Conservation (phyloP, 257 asterid genomes). For the Petrea volubilis region DNA sequence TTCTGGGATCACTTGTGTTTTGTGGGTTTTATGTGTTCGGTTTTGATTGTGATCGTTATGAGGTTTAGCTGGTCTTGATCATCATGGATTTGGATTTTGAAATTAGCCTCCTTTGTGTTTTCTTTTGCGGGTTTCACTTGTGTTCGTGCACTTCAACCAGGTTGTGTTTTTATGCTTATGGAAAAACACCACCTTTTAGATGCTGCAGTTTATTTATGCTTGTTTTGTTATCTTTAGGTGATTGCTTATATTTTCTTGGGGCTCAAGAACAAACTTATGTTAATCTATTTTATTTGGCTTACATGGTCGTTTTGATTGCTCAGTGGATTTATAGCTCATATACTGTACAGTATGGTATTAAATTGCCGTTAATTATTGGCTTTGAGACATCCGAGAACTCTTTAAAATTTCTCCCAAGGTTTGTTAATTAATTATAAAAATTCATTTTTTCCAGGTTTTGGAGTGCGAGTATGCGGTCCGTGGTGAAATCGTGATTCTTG, state of each 20-base stretch:
- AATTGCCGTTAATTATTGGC: too few species aligned
- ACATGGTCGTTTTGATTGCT: too few species aligned
- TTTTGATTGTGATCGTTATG: background rate
- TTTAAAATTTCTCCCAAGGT: background rate
- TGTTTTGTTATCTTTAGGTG: too few species aligned
- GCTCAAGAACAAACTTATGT: too few species aligned
- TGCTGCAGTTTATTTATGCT: background rate
- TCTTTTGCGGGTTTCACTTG: background rate
- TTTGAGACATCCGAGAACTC: too few species aligned
- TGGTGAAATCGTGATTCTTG: conserved; percentile 84
- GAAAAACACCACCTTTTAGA: background rate
- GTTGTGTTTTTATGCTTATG: background rate
- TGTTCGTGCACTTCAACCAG: background rate
- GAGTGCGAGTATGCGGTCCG: conserved; percentile 95
- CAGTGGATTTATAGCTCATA: too few species aligned
- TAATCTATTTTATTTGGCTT: too few species aligned
- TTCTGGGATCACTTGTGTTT: background rate
- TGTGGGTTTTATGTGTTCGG: background rate
- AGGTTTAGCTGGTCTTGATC: background rate
- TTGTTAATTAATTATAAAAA: background rate
- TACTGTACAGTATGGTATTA: too few species aligned
- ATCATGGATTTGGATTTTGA: background rate
- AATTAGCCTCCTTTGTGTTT: too few species aligned
- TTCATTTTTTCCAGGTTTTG: conserved; percentile 56
- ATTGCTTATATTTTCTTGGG: background rate